Conservation (phyloP, 2,329 filamentous ascomycete genomes). For the Elsinoe ampelina region DNA sequence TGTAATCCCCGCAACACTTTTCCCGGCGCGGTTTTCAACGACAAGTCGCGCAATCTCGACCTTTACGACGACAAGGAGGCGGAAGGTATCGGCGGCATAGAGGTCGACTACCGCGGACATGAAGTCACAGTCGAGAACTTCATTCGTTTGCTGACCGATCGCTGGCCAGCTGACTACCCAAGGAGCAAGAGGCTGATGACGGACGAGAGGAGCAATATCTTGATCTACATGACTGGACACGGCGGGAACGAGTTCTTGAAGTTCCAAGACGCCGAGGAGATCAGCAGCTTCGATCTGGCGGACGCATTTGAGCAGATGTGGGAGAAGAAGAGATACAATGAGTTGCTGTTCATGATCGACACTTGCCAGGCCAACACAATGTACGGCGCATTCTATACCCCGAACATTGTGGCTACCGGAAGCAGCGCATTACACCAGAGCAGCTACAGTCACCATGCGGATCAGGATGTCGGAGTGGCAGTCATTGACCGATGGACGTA, state of each 20-base stretch:
- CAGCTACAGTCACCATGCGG: slow-evolving; percentile 93
- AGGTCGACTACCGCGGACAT: slow-evolving; percentile 96
- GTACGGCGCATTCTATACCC: slow-evolving; percentile 96
- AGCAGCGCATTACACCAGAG: slow-evolving; percentile 92
- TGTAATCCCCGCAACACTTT: slow-evolving; percentile 98
- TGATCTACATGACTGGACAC: slow-evolving; percentile 99
- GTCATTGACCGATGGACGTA: slow-evolving; percentile 99
- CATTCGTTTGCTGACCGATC: slow-evolving; percentile 86
- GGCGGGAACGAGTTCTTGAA: slow-evolving; percentile 97
- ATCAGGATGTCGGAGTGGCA: slow-evolving; percentile 94
- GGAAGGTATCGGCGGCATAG: slow-evolving; percentile 48
- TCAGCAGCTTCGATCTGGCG: slow-evolving; percentile 88
- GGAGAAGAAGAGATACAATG: slow-evolving; percentile 97
- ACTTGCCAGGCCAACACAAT: slow-evolving; percentile 99
- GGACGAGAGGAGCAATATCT: slow-evolving; percentile 89
- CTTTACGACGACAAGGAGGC: slow-evolving; percentile 79
- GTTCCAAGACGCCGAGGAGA: slow-evolving; percentile 97
- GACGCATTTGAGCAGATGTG: slow-evolving; percentile 99
- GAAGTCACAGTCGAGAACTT: slow-evolving; percentile 99
- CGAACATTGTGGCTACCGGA: slow-evolving; percentile 97
- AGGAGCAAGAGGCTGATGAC: slow-evolving; percentile 88
- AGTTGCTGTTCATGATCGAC: slow-evolving; percentile 99
- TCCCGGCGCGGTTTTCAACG: slow-evolving; percentile 95
- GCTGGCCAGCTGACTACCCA: slow-evolving; percentile 88
- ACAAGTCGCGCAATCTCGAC: slow-evolving; percentile 89